These are phyloP conservation scores for Quercus parvula DNA, from an alignment of 306 rosid species.

Conservation along the genomic window DNA sequence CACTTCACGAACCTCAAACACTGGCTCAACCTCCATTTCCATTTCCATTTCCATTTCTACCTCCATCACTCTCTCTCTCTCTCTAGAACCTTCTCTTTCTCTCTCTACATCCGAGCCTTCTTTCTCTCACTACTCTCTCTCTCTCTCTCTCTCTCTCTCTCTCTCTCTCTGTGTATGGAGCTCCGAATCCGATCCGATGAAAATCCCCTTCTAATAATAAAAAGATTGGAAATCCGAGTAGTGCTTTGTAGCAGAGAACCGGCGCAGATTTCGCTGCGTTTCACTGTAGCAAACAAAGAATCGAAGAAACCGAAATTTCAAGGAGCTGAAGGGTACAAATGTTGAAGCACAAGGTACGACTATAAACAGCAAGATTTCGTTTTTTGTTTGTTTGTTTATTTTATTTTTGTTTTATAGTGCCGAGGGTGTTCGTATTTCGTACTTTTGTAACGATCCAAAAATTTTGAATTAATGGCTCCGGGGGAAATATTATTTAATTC, in stretches of 20 bases:
- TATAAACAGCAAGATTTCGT: neutral
- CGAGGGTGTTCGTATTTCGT: neutral
- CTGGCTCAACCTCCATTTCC: conserved; percentile 48
- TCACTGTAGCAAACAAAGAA: conserved; percentile 13
- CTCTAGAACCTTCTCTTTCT: neutral
- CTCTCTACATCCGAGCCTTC: neutral
- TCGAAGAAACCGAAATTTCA: neutral
- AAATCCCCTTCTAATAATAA: conserved; percentile 1
- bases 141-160: conserved; percentile 1
- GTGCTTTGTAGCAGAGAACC: conserved; percentile 7
- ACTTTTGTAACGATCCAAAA: conserved; percentile 1
- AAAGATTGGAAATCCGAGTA: conserved; percentile 15
- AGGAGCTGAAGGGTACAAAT: neutral
- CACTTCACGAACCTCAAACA: conserved; percentile 46
- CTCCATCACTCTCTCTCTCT: conserved; percentile 18
- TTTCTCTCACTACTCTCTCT: neutral
- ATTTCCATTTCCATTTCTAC: conserved; percentile 20
- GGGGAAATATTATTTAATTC: neutral
- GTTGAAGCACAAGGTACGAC: neutral
- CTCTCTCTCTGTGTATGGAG: neutral
- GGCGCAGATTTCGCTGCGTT: neutral
- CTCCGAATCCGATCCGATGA: conserved; percentile 5
- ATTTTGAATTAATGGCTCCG: conserved; percentile 23
- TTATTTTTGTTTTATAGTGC: neutral
- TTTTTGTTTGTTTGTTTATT: neutral